phyloP scores from a whole-genome alignment of 2,329 filamentous ascomycete species.

The Pseudogymnoascus sp. region DNA sequence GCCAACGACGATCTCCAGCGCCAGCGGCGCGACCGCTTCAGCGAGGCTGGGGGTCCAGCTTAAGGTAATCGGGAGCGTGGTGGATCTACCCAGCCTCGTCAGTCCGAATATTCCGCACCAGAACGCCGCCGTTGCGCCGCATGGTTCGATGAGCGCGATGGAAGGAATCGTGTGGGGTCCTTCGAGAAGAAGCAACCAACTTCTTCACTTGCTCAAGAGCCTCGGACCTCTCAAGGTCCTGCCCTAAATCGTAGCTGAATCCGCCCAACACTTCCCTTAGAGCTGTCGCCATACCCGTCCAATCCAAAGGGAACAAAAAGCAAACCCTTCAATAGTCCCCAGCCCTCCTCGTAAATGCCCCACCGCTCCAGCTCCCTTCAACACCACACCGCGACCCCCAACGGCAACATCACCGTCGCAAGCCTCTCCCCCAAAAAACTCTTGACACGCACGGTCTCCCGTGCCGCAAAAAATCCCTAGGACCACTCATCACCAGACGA shows the following conservation, averaged over 20 bases:
- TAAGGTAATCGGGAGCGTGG: neutral
- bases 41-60: neutral
- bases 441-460: neutral
- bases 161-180: slow-evolving; percentile 6
- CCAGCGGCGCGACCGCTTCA: neutral
- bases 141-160: slow-evolving; percentile 11
- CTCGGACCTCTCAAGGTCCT: neutral
- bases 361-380: neutral
- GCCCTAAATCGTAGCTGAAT: neutral
- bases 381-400: neutral
- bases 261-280: neutral
- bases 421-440: neutral
- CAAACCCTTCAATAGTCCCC: neutral
- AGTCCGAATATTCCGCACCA: neutral
- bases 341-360: neutral
- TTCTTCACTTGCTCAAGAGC: neutral
- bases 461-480: neutral
- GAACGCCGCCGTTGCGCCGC: slow-evolving; percentile 11
- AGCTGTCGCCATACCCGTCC: neutral
- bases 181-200: neutral
- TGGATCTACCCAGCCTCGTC: neutral
- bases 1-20: neutral
- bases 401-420: neutral
- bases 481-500: neutral
- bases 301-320: neutral